These are phyloP conservation scores for Cocos nucifera DNA, from an alignment of 176 grass and related monocot species.

Conservation along the genomic window DNA sequence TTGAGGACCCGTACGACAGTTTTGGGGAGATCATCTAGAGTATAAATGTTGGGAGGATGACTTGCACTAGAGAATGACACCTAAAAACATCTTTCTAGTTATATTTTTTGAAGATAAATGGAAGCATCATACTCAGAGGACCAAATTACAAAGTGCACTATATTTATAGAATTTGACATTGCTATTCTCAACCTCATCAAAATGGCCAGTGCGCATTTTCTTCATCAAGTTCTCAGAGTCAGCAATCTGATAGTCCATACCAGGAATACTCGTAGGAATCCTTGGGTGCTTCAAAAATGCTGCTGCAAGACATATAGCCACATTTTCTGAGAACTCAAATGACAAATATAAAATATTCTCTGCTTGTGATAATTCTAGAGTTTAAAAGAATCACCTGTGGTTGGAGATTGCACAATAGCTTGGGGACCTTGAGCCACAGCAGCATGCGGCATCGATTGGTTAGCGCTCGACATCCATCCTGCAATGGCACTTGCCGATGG, in stretches of 20 bases:
- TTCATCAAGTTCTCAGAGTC: slow-evolving; percentile 98
- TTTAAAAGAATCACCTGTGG: slow-evolving; percentile 34
- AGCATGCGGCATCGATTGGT: slow-evolving; percentile 63
- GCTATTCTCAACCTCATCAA: slow-evolving; percentile 54
- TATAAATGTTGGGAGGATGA: slow-evolving; percentile 75
- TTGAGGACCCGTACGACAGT: slow-evolving; percentile 66
- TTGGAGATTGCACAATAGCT: slow-evolving; percentile 73
- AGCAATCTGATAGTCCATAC: slow-evolving; percentile 86
- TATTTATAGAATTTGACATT: no score
- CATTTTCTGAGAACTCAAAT: no score
- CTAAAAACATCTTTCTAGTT: slow-evolving; percentile 15
- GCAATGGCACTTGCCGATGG: slow-evolving; percentile 90
- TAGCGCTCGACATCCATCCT: slow-evolving; percentile 96
- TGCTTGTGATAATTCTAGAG: no score
- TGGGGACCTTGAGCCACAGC: slow-evolving; percentile 75
- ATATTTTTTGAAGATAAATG: no score
- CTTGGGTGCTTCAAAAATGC: slow-evolving; percentile 94
- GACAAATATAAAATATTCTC: no score
- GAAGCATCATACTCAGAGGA: no score
- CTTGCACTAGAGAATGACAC: slow-evolving; percentile 82
- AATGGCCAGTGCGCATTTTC: slow-evolving; percentile 88
- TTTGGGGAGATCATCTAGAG: slow-evolving; percentile 94
- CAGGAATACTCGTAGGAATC: slow-evolving; percentile 65
- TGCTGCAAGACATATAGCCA: slow-evolving; percentile 33
- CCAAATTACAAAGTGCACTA: neutral